Conservation (phyloP, 1,284 basidiomycete species). For the Cryptococcus amylolentus region DNA sequence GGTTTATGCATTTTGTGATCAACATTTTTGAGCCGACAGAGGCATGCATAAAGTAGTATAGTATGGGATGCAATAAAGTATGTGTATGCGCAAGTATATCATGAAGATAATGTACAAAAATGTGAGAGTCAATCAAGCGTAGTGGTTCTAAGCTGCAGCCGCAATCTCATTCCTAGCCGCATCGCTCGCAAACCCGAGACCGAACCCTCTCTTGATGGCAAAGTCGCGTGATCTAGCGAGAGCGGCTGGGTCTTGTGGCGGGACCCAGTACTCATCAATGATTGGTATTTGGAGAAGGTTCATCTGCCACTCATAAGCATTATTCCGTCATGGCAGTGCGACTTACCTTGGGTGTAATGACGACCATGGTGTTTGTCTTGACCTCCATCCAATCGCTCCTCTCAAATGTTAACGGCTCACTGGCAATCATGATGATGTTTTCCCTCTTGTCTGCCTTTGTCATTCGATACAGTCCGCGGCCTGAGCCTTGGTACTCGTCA, state of each 20-base stretch:
- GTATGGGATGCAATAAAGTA: too few relatives aligned
- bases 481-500: constrained; percentile 69
- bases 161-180: constrained; percentile 1
- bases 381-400: constrained; percentile 73
- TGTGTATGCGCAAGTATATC: background rate
- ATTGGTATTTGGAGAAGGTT: constrained; percentile 93
- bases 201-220: constrained; percentile 45
- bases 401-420: constrained; percentile 90
- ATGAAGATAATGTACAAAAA: background rate
- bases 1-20: too few relatives aligned
- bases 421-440: constrained; percentile 87
- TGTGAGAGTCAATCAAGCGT: background rate
- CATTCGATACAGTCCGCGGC: constrained; percentile 86
- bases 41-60: too few relatives aligned
- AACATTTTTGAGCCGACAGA: too few relatives aligned
- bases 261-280: constrained; percentile 75
- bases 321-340: background rate
- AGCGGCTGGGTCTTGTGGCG: constrained; percentile 52
- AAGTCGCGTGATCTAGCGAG: constrained; percentile 44
- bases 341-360: constrained; percentile 78
- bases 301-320: constrained; percentile 51
- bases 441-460: constrained; percentile 87
- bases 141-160: background rate
- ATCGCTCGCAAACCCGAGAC: constrained; percentile 16
- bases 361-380: constrained; percentile 85